These are phyloP conservation scores for Mortierella sp. DNA, from an alignment of 371 early-diverging fungal species.

Conservation along the genomic window DNA sequence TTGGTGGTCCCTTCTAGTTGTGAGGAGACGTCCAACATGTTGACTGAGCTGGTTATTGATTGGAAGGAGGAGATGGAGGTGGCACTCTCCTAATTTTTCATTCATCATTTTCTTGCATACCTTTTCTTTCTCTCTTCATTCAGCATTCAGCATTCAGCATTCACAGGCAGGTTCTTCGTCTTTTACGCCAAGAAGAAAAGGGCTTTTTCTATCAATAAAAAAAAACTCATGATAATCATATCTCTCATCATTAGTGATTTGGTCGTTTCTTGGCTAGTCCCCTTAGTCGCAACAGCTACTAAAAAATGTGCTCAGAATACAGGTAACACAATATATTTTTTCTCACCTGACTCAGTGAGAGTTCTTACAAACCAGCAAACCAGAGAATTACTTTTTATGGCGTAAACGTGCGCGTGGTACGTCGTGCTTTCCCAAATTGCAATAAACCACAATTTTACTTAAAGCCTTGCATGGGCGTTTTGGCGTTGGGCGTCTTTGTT, in stretches of 20 bases:
- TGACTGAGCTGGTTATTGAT: background rate
- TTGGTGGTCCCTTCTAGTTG: background rate
- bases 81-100: background rate
- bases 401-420: conserved; percentile 7
- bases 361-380: no score
- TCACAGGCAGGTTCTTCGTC: no score
- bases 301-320: background rate
- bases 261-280: background rate
- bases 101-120: background rate
- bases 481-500: background rate
- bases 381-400: background rate
- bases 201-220: background rate
- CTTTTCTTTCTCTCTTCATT: background rate
- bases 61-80: background rate
- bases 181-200: background rate
- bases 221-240: background rate
- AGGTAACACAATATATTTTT: background rate
- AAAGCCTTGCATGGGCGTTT: background rate
- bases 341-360: background rate
- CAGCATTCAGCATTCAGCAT: no score
- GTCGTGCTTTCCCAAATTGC: background rate
- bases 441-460: background rate
- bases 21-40: no score
- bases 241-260: background rate
- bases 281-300: background rate